Evolutionary conservation across 169 alveolate species (phyloP).

Genomic region (Plasmodium coatneyi): DNA sequence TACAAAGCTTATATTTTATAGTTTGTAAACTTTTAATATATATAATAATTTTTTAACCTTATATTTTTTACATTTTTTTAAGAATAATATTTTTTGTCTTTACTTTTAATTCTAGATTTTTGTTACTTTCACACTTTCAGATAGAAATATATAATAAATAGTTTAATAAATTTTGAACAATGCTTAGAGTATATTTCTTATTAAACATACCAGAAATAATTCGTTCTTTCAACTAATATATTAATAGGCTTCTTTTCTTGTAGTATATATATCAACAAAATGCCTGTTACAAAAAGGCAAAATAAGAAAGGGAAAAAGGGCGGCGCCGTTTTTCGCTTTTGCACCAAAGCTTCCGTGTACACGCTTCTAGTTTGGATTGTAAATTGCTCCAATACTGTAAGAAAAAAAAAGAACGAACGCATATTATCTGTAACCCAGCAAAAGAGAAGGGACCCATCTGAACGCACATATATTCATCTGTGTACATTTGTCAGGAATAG

Average conservation of each 20-base stretch:
- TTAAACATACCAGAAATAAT: neutral
- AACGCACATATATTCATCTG: neutral
- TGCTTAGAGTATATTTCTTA: neutral
- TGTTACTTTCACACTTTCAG: neutral
- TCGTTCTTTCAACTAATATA: neutral
- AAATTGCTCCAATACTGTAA: neutral
- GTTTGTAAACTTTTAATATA: neutral
- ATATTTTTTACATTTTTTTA: neutral
- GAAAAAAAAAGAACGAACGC: neutral
- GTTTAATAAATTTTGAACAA: neutral
- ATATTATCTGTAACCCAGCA: neutral
- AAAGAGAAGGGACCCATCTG: neutral
- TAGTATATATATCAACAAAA: neutral
- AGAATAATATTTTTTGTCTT: neutral
- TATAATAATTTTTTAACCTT: neutral
- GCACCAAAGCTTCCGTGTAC: neutral
- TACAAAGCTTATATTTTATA: neutral
- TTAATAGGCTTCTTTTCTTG: neutral
- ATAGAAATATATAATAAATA: neutral
- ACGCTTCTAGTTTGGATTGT: neutral
- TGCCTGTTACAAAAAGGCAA: neutral
- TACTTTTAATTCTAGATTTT: neutral
- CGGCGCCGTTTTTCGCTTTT: neutral
- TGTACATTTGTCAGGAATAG: neutral
- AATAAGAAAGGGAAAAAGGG: neutral